Percentiles rank a stretch among this genome's conserved stretches.
Evolutionary conservation across 1,284 basidiomycete genomes (phyloP).

Genomic region (Trametes sp.): DNA sequence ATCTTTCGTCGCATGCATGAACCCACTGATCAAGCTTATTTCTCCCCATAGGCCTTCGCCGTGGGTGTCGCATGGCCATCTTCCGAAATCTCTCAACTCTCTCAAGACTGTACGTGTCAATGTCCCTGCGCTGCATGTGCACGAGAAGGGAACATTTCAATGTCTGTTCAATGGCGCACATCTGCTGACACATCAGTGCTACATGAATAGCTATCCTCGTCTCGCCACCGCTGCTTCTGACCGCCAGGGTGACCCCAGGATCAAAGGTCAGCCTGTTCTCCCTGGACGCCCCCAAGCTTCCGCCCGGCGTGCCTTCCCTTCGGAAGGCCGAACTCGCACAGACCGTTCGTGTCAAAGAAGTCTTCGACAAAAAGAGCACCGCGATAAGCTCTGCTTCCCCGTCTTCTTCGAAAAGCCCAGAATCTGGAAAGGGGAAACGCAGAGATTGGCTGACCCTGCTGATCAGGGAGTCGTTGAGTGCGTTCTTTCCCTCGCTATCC

Average conservation of each 20-base stretch:
- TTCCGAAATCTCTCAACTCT: constrained; percentile 57
- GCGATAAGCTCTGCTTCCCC: constrained; percentile 19
- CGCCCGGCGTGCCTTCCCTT: constrained; percentile 57
- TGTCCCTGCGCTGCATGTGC: constrained; percentile 7
- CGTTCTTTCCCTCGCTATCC: constrained; percentile 36
- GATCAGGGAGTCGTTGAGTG: constrained; percentile 69
- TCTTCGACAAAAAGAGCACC: constrained; percentile 30
- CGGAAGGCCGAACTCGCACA: constrained; percentile 57
- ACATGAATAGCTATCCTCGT: constrained; percentile 56
- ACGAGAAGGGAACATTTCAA: constrained; percentile 5
- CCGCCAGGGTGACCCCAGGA: constrained; percentile 59
- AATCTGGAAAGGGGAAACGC: constrained; percentile 48
- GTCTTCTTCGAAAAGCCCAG: constrained; percentile 23
- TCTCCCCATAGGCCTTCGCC: constrained; percentile 55
- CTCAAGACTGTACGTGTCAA: constrained; percentile 54
- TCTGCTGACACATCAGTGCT: constrained; percentile 14
- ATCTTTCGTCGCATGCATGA: constrained; percentile 14
- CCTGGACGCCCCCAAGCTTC: constrained; percentile 52
- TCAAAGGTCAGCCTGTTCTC: constrained; percentile 55
- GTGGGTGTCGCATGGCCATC: constrained; percentile 79
- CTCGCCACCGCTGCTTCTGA: constrained; percentile 64
- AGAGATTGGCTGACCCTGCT: constrained; percentile 73
- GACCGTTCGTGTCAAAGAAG: constrained; percentile 59
- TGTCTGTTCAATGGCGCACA: background rate
- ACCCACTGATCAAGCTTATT: constrained; percentile 26